Percentiles rank a stretch among this genome's conserved stretches.
These are phyloP conservation scores for Lathyrus tuberosus DNA, from an alignment of 306 rosid species.

Conservation along the genomic window DNA sequence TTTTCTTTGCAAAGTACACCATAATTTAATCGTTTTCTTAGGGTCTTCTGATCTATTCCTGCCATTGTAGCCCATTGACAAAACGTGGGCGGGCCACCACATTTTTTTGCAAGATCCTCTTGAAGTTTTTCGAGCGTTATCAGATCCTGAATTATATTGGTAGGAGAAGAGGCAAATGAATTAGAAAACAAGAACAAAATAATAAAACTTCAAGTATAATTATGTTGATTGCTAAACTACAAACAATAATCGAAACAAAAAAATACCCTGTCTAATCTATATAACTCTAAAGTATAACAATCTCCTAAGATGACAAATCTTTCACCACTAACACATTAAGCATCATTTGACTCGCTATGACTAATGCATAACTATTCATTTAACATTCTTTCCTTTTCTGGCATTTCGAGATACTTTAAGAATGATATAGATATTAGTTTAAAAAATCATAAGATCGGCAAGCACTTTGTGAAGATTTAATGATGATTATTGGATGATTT, in stretches of 20 bases:
- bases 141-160: conserved; percentile 64
- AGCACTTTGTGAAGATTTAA: conserved; percentile 30
- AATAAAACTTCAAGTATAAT: conserved; percentile 12
- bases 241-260: not conserved
- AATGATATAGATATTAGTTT: conserved; percentile 24
- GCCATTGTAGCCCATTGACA: conserved; percentile 97
- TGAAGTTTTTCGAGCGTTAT: conserved; percentile 82
- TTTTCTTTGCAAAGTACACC: conserved; percentile 85
- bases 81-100: conserved; percentile 69
- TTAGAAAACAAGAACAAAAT: conserved; percentile 28
- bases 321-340: not conserved
- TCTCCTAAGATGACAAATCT: not conserved
- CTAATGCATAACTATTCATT: not conserved
- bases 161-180: conserved; percentile 42
- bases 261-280: not conserved
- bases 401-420: conserved; percentile 11
- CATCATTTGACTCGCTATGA: not conserved
- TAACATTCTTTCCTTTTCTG: not conserved
- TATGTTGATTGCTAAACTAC: not conserved
- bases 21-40: conserved; percentile 73
- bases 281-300: too few species aligned
- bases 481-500: conserved; percentile 27
- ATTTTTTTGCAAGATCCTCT: conserved; percentile 76
- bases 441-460: conserved; percentile 17
- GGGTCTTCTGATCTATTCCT: conserved; percentile 77